Percentiles rank a stretch among this genome's conserved stretches.
Conservation (phyloP, 495 filamentous ascomycete species). For the Evansstolkia leycettana region DNA sequence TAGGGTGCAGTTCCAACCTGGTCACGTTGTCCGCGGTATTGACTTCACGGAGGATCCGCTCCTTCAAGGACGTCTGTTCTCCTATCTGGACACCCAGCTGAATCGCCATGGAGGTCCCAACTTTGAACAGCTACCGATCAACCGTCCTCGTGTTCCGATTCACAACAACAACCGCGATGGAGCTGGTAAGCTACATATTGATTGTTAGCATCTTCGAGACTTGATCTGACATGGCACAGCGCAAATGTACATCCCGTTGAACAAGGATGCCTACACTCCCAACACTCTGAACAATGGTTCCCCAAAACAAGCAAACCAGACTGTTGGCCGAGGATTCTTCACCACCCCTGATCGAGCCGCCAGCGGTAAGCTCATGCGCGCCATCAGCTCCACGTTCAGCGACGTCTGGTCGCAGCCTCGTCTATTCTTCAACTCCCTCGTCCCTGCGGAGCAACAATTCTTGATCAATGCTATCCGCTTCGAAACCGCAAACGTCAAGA, state of each 20-base stretch:
- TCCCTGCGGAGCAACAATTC: slow-evolving; percentile 60
- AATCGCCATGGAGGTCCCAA: slow-evolving; percentile 64
- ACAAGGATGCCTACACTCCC: slow-evolving; percentile 45
- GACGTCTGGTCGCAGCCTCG: slow-evolving; percentile 70
- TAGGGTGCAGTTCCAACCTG: slow-evolving; percentile 20
- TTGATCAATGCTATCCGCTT: slow-evolving; percentile 70
- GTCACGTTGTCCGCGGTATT: slow-evolving; percentile 53
- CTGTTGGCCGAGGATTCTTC: slow-evolving; percentile 62
- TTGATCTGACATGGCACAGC: slow-evolving; percentile 6
- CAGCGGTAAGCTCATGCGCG: slow-evolving; percentile 44
- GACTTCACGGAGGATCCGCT: slow-evolving; percentile 65
- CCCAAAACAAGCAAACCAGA: slow-evolving; percentile 59
- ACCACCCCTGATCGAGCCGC: slow-evolving; percentile 46
- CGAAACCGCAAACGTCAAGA: slow-evolving; percentile 50
- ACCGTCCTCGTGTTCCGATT: slow-evolving; percentile 47
- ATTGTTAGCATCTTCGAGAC: slow-evolving; percentile 5
- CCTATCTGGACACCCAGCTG: slow-evolving; percentile 64
- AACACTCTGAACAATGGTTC: slow-evolving; percentile 56
- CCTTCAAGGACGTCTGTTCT: slow-evolving; percentile 62
- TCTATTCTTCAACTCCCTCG: slow-evolving; percentile 66
- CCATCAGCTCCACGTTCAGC: slow-evolving; percentile 49
- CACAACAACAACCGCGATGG: slow-evolving; percentile 62
- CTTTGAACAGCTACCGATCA: slow-evolving; percentile 67
- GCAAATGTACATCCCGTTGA: slow-evolving; percentile 36
- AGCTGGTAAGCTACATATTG: slow-evolving; percentile 20